Evolutionary conservation across 306 rosid genomes (phyloP).

Genomic region (Astragalus membranaceus): DNA sequence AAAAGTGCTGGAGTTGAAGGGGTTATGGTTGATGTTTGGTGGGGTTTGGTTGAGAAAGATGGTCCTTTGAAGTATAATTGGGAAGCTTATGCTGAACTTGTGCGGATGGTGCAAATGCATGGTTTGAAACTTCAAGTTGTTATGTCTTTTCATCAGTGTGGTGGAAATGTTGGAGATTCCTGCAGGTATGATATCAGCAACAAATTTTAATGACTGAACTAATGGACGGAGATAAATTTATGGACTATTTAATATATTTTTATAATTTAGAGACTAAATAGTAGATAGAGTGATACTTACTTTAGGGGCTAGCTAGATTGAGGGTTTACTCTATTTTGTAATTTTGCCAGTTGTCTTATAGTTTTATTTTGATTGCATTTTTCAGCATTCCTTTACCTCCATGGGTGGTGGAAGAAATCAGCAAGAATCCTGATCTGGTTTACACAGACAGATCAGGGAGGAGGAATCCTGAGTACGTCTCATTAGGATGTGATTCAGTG

Average conservation of each 20-base stretch:
- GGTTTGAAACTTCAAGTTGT: slow-evolving; percentile 93
- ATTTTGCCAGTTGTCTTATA: too few relatives aligned
- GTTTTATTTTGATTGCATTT: slow-evolving; percentile 15
- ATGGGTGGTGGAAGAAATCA: slow-evolving; percentile 86
- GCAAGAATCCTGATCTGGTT: slow-evolving; percentile 88
- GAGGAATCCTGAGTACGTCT: slow-evolving; percentile 83
- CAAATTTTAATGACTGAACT: too few relatives aligned
- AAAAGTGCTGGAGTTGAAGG: slow-evolving; percentile 93
- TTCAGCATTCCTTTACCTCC: slow-evolving; percentile 94
- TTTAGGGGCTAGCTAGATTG: too few relatives aligned
- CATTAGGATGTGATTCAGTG: slow-evolving; percentile 79
- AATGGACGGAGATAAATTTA: too few relatives aligned
- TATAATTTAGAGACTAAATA: too few relatives aligned
- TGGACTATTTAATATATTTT: too few relatives aligned
- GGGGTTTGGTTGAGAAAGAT: slow-evolving; percentile 94
- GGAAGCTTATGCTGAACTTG: slow-evolving; percentile 86
- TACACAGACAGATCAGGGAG: slow-evolving; percentile 92
- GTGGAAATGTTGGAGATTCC: slow-evolving; percentile 97
- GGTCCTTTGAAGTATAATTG: slow-evolving; percentile 84
- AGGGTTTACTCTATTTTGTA: too few relatives aligned
- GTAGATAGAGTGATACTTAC: too few relatives aligned
- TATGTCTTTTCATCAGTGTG: slow-evolving; percentile 99
- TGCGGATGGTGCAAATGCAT: slow-evolving; percentile 74
- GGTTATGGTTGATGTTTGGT: slow-evolving; percentile 98
- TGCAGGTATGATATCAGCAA: slow-evolving; percentile 52